Base-by-base conservation (phyloP, 2,329 filamentous ascomycete genomes). In the Teratosphaeriaceae sp. region DNA sequence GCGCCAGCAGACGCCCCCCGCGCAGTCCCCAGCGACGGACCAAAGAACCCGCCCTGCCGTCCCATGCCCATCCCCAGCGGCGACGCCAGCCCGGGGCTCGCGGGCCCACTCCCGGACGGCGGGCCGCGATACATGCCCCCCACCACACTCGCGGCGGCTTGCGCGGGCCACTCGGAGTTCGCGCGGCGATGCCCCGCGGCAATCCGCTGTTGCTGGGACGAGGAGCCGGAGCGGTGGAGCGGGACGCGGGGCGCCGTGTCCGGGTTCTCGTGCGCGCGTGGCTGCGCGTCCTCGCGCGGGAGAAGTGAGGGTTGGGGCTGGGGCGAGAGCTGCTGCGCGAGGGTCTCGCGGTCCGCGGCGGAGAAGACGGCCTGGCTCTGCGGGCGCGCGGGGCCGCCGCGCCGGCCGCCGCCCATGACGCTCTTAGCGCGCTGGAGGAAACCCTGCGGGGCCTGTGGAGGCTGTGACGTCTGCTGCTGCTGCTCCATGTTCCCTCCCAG, bases 71-170 rank as follows among this genome's bases (percentile, higher is more conserved):
- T 58, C 18, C 24, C 24, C 8, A 18, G 31, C 31, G 31, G 15
- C 6, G 15, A 18, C 6, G 24, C 24, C 24, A 27, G 8, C 8
- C 24, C 24, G 13, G 24, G 24, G 24, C 24, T 27, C 8, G 13
- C 13, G 8, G 8, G 81, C 84, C 33, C 64, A 68, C 43, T 77
- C 71, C 7, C 57, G 8, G 63, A 53, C 3, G 65, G 61, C 8
- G 80, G 77, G 12, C 84, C 84, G 58, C 82, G 83, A 69, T 94
- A 94, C 85, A 95, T 94, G 64, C 89, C 88, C 56, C 86, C 87
- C 38, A 95, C 83, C 22, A 94, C 78, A 46, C 76, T 79, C 6
- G 85, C 84, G 15, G 53, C 42, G 7, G 56, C 79, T 6, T 85
- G 84, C 15, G 53, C 43, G 7, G 57, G 59, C 53, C 66, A 66